A percentile compares a stretch with the other conserved stretches of the same genome.
These are phyloP conservation scores for Ramichloridium luteum DNA, from an alignment of 2,329 filamentous ascomycete genomes.

Conservation along the genomic window DNA sequence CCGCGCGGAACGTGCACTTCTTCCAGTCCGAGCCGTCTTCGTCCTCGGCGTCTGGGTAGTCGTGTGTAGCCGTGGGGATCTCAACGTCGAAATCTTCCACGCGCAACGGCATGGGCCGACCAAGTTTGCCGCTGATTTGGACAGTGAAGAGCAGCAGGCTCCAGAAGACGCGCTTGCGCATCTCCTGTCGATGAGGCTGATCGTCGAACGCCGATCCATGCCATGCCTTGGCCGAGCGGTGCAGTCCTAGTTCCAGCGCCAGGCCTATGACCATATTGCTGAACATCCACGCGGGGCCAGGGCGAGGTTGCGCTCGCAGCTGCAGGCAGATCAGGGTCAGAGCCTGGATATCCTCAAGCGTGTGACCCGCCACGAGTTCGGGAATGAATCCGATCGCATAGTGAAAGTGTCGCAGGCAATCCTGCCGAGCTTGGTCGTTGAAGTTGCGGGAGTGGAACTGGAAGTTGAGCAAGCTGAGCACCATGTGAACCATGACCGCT, in stretches of 20 bases:
- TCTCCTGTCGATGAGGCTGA: constrained; percentile 54
- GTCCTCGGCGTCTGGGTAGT: constrained; percentile 55
- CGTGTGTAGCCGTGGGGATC: constrained; percentile 57
- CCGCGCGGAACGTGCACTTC: constrained; percentile 57
- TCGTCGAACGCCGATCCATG: constrained; percentile 37
- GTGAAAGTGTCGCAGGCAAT: constrained; percentile 68
- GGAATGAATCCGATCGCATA: constrained; percentile 59
- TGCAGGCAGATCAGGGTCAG: constrained; percentile 60
- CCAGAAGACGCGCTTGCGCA: constrained; percentile 72
- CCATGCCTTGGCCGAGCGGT: constrained; percentile 56
- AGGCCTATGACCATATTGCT: constrained; percentile 52
- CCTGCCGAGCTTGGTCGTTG: constrained; percentile 43
- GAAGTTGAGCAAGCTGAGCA: constrained; percentile 65
- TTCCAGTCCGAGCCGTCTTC: constrained; percentile 26
- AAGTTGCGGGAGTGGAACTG: constrained; percentile 63
- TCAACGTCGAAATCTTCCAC: constrained; percentile 69
- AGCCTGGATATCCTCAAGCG: constrained; percentile 58
- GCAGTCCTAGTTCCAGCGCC: constrained; percentile 63
- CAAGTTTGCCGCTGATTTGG: constrained; percentile 62
- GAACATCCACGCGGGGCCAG: constrained; percentile 60
- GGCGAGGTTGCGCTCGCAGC: constrained; percentile 66
- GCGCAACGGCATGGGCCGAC: constrained; percentile 62
- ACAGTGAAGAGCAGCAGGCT: constrained; percentile 53
- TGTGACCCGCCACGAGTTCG: constrained; percentile 49
- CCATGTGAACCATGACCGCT: constrained; percentile 61